Percentiles rank a stretch among this genome's conserved stretches.
Evolutionary conservation across 73 alveolate species (phyloP).

Genomic region (Effrenium voratum): DNA sequence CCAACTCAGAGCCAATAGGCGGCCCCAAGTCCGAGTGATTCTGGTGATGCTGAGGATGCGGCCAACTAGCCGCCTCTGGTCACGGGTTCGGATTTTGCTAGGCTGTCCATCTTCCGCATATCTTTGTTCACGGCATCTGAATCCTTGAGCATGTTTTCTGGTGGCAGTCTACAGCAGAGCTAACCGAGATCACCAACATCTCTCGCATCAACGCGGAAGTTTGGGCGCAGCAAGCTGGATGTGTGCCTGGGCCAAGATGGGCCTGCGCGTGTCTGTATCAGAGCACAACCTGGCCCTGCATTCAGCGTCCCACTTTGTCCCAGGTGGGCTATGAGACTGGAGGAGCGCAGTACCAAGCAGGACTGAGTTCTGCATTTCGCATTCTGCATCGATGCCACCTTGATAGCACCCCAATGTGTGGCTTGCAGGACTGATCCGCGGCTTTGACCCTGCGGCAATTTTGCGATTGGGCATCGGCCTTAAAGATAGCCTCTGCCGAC

Average conservation of each 20-base stretch:
- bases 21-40: too few relatives aligned
- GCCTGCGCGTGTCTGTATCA: neutral
- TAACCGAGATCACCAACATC: conserved; percentile 62
- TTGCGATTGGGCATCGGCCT: conserved; percentile 59
- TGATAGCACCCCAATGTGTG: neutral
- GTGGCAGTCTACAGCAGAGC: too few relatives aligned
- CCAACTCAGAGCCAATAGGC: too few relatives aligned
- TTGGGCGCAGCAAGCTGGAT: conserved; percentile 91
- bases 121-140: neutral
- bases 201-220: conserved; percentile 81
- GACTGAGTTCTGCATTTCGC: neutral
- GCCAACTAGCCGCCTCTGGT: neutral
- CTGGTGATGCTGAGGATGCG: too few relatives aligned
- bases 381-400: too few relatives aligned
- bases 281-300: neutral
- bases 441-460: conserved; percentile 91
- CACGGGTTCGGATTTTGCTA: neutral
- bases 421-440: conserved; percentile 90
- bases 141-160: too few relatives aligned
- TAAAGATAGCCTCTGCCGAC: too few relatives aligned
- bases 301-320: neutral
- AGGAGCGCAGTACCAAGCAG: conserved; percentile 93
- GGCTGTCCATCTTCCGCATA: neutral
- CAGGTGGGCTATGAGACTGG: conserved; percentile 92
- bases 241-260: neutral